A percentile compares a stretch with the other conserved stretches of the same genome.
Evolutionary conservation across 495 filamentous ascomycete genomes (phyloP).

Genomic region (Opeltia flavorubescens): DNA sequence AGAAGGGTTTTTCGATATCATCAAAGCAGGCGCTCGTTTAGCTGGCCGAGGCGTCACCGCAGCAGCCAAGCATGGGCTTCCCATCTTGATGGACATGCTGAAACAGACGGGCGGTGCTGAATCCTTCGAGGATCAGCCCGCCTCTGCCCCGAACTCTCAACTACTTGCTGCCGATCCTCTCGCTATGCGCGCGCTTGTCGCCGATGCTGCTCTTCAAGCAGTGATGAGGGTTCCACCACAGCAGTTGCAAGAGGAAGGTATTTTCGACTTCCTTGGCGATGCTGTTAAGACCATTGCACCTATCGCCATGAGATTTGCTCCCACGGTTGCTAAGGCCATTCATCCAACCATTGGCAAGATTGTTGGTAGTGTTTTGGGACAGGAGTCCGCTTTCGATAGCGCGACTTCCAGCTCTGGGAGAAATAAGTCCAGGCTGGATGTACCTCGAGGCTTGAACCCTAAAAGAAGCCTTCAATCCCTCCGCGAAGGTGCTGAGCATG

Average conservation of each 20-base stretch:
- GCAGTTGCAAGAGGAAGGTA: conserved; percentile 17
- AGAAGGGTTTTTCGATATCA: conserved; percentile 17
- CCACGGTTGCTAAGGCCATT: conserved; percentile 9
- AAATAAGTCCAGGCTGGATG: no score
- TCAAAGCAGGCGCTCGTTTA: conserved; percentile 17
- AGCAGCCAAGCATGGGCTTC: conserved; percentile 12
- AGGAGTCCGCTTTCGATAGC: no score
- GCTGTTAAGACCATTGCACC: conserved; percentile 14
- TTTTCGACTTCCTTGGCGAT: conserved; percentile 17
- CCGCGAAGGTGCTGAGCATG: no score
- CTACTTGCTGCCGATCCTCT: conserved; percentile 8
- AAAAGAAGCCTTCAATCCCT: no score
- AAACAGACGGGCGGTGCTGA: conserved; percentile 8
- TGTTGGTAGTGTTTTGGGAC: no score
- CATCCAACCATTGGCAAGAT: no score
- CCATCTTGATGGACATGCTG: conserved; percentile 10
- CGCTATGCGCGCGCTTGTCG: conserved; percentile 21
- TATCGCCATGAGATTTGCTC: conserved; percentile 11
- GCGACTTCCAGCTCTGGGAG: no score
- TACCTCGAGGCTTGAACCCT: no score
- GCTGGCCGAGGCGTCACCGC: conserved; percentile 11
- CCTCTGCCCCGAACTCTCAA: conserved; percentile 2
- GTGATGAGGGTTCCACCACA: conserved; percentile 16
- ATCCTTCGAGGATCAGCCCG: conserved; percentile 8
- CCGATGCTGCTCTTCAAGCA: conserved; percentile 24